These are phyloP conservation scores for Quercus phellos DNA, from an alignment of 331 rosid genomes.

Conservation along the genomic window DNA sequence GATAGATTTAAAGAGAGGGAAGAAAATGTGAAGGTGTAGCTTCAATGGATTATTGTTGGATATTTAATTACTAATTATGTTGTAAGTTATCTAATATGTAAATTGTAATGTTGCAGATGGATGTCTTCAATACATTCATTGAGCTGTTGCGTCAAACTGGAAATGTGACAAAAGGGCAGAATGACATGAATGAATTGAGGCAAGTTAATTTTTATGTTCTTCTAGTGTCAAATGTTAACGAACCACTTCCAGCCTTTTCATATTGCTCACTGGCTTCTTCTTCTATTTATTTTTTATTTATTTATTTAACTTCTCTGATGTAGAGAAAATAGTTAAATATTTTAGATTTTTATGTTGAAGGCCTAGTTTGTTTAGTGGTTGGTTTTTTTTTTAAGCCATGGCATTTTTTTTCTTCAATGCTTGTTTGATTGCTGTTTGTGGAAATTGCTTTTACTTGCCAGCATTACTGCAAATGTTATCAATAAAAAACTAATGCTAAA, in stretches of 20 bases:
- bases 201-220: slow-evolving; percentile 34
- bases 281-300: not conserved
- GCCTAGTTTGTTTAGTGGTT: not conserved
- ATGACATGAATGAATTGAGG: slow-evolving; percentile 80
- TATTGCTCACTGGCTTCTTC: not conserved
- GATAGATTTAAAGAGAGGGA: slow-evolving; percentile 98
- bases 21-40: slow-evolving; percentile 90
- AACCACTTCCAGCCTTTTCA: not conserved
- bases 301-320: not conserved
- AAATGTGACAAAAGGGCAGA: slow-evolving; percentile 91
- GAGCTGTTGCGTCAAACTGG: slow-evolving; percentile 99
- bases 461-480: not conserved
- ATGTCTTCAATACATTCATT: slow-evolving; percentile 84
- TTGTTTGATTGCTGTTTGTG: not conserved
- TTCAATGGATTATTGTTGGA: slow-evolving; percentile 2
- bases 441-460: not conserved
- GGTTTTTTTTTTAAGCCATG: not conserved
- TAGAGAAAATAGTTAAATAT: not conserved
- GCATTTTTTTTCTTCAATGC: not conserved
- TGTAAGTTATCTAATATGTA: slow-evolving; percentile 32
- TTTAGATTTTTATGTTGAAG: not conserved
- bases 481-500: not conserved
- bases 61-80: slow-evolving; percentile 2
- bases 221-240: not conserved
- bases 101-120: slow-evolving; percentile 69